Evolutionary conservation across 148 eudicot species (phyloP).

Genomic region (Rhododendron mucronatum): DNA sequence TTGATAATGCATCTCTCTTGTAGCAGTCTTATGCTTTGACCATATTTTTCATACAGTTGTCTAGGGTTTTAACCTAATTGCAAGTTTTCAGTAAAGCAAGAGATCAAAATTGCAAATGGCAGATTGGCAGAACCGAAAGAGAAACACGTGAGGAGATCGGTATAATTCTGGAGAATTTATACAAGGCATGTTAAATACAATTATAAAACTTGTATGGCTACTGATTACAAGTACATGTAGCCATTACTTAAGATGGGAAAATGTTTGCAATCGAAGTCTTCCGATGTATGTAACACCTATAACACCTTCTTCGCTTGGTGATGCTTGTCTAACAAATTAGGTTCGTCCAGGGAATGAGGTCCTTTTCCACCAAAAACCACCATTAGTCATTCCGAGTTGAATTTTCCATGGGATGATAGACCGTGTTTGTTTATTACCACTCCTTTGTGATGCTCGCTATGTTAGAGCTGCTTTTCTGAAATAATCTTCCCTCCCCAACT

Average conservation of each 20-base stretch:
- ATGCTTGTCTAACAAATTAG: not conserved
- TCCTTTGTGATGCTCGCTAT: not conserved
- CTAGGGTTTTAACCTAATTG: not conserved
- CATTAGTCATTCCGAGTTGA: not conserved
- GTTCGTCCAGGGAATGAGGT: not conserved
- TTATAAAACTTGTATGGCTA: not conserved
- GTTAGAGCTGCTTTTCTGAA: not conserved
- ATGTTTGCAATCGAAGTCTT: not conserved
- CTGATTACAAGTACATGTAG: not conserved
- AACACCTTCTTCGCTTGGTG: not conserved
- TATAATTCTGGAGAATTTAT: constrained; percentile 19
- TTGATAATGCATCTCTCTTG: not conserved
- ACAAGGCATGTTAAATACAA: constrained; percentile 33
- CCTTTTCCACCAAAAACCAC: not conserved
- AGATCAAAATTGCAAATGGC: constrained; percentile 1
- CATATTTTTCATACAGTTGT: not conserved
- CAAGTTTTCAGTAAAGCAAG: not conserved
- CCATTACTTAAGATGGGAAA: not conserved
- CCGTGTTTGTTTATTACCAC: not conserved
- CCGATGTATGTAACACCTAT: not conserved
- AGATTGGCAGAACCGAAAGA: not conserved
- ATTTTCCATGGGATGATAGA: not conserved
- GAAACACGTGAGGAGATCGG: not conserved
- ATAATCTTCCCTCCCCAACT: not conserved
- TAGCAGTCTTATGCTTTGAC: not conserved